phyloP scores from a whole-genome alignment of 2,329 filamentous ascomycete genomes.

The Phaeoacremonium minimum region DNA sequence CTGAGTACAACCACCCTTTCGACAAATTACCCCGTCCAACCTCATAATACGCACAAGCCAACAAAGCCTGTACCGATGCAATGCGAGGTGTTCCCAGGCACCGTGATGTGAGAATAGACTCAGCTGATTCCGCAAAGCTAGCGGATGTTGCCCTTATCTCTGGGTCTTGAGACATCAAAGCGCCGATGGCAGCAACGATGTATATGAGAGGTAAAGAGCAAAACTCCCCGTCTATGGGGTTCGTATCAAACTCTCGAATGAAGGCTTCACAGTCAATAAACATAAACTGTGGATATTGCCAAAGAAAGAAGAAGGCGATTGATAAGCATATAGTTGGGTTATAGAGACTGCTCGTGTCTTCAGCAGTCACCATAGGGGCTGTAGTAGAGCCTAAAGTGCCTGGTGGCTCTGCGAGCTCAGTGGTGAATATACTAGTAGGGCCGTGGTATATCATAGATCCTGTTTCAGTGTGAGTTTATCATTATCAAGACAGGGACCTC shows the following conservation, averaged over 20 bases:
- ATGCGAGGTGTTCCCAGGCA: constrained; percentile 4
- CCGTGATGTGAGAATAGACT: constrained; percentile 2
- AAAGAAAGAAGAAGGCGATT: constrained; percentile 11
- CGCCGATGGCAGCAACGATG: constrained; percentile 9
- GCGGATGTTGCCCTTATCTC: constrained; percentile 3
- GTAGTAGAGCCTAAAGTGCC: not conserved
- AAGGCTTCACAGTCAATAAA: constrained; percentile 13
- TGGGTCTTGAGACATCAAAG: constrained; percentile 8
- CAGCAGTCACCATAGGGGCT: not conserved
- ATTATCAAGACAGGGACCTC: too few relatives aligned
- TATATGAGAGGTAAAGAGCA: constrained; percentile 7
- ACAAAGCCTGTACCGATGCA: constrained; percentile 8
- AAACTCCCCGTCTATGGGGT: constrained; percentile 4
- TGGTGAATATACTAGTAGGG: constrained; percentile 4
- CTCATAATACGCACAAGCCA: constrained; percentile 9
- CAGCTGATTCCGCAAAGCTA: constrained; percentile 3
- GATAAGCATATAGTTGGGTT: constrained; percentile 2
- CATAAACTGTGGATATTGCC: constrained; percentile 11
- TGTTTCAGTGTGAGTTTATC: too few relatives aligned
- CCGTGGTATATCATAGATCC: constrained; percentile 4
- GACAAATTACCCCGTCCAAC: constrained; percentile 9
- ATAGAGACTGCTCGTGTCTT: not conserved
- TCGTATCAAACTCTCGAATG: constrained; percentile 7
- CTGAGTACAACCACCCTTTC: constrained; percentile 10
- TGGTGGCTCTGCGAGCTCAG: not conserved